A percentile compares a stretch with the other conserved stretches of the same genome.
These are phyloP conservation scores for Salix arbutifolia DNA, from an alignment of 345 rosid species.

Conservation along the genomic window DNA sequence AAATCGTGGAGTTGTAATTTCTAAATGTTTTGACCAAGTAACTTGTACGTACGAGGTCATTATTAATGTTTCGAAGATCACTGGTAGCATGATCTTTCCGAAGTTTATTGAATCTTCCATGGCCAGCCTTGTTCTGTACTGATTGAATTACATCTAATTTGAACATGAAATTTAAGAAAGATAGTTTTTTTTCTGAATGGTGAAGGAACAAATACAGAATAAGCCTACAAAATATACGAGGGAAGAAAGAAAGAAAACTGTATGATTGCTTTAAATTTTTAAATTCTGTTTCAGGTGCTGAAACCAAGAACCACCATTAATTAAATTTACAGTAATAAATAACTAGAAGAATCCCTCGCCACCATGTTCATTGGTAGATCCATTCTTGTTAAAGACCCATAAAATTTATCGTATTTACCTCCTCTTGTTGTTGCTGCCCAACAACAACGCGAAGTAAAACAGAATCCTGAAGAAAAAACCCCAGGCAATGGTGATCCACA, in stretches of 20 bases:
- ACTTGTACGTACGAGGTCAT: background rate
- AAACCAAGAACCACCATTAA: background rate
- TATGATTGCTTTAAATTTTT: background rate
- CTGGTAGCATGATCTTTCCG: background rate
- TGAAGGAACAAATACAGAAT: background rate
- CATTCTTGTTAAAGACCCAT: no score
- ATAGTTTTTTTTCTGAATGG: background rate
- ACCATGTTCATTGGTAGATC: no score
- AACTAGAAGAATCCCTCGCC: background rate
- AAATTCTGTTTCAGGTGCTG: background rate
- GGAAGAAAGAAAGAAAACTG: background rate
- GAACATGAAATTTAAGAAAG: background rate
- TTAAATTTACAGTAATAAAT: background rate
- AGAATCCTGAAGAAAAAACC: constrained; percentile 29
- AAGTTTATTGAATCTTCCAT: background rate
- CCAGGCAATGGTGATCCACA: constrained; percentile 33
- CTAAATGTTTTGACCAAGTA: no score
- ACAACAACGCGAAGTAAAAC: constrained; percentile 28
- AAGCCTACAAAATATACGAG: background rate
- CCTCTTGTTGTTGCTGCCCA: constrained; percentile 37
- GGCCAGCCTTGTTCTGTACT: background rate
- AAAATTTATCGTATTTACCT: background rate
- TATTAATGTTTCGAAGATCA: background rate
- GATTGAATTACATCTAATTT: background rate
- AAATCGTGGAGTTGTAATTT: no score